Conservation (phyloP, 768 basidiomycete genomes). For the Lyophyllum decastes region DNA sequence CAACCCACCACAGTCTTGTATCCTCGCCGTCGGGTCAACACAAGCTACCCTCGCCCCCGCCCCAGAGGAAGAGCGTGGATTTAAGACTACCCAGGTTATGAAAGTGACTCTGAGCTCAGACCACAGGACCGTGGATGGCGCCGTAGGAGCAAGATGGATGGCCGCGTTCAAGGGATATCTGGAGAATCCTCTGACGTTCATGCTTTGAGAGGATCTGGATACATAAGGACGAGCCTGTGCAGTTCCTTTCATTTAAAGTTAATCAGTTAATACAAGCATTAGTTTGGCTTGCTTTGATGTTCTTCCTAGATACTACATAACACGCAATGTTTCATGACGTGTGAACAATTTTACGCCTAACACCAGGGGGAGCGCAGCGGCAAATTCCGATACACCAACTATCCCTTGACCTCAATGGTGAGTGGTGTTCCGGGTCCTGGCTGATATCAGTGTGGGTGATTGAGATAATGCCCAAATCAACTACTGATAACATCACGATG, state of each 20-base stretch:
- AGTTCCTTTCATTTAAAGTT: slow-evolving; percentile 11
- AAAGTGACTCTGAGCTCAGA: slow-evolving; percentile 95
- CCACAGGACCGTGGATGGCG: slow-evolving; percentile 96
- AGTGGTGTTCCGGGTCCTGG: too few species aligned
- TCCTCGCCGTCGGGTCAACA: slow-evolving; percentile 91
- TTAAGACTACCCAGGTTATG: slow-evolving; percentile 91
- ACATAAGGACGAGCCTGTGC: not conserved
- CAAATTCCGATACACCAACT: too few species aligned
- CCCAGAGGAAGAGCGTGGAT: slow-evolving; percentile 89
- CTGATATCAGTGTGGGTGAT: too few species aligned
- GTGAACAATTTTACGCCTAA: too few species aligned
- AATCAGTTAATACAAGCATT: slow-evolving; percentile 13
- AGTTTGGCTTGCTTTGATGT: not conserved
- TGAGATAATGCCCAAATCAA: too few species aligned
- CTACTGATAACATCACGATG: too few species aligned
- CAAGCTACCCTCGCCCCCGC: slow-evolving; percentile 86
- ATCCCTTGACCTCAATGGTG: too few species aligned
- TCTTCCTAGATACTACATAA: too few species aligned
- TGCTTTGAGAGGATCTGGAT: slow-evolving; percentile 62
- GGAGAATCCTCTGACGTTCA: slow-evolving; percentile 96
- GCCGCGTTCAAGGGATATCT: slow-evolving; percentile 93
- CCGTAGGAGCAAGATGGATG: slow-evolving; percentile 92
- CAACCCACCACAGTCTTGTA: slow-evolving; percentile 98
- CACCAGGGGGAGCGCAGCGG: too few species aligned
- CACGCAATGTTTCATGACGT: too few species aligned